These are phyloP conservation scores for Tetracladium setigerum DNA, from an alignment of 495 filamentous ascomycete genomes.

Conservation along the genomic window DNA sequence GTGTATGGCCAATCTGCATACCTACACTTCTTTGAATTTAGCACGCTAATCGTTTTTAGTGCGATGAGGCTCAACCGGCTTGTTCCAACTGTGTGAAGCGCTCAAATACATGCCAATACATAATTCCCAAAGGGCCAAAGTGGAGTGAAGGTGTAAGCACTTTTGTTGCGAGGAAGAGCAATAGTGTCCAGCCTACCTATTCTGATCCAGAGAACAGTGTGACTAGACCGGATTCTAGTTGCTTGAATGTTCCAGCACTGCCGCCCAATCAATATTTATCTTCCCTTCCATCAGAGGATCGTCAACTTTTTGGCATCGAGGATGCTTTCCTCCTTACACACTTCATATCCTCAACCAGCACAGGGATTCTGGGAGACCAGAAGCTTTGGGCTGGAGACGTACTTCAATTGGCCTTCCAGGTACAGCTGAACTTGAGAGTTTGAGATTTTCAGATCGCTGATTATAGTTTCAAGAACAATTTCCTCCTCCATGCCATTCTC, in stretches of 20 bases:
- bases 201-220: background rate
- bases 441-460: background rate
- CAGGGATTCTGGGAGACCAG: background rate
- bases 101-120: slow-evolving; percentile 1
- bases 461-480: slow-evolving; percentile 4
- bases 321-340: background rate
- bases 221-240: background rate
- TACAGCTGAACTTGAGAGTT: background rate
- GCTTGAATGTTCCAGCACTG: background rate
- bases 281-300: background rate
- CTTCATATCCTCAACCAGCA: slow-evolving; percentile 1
- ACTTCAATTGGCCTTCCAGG: slow-evolving; percentile 8
- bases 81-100: background rate
- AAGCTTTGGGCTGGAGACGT: slow-evolving; percentile 1
- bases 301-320: background rate
- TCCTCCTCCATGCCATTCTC: slow-evolving; percentile 10
- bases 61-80: slow-evolving; percentile 4
- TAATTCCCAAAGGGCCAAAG: background rate
- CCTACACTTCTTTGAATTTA: background rate
- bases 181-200: no score
- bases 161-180: background rate
- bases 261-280: background rate
- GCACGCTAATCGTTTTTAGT: slow-evolving; percentile 1
- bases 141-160: slow-evolving; percentile 4
- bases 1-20: background rate